Conservation (phyloP, 1,284 basidiomycete genomes). For the Dichomitus squalens region DNA sequence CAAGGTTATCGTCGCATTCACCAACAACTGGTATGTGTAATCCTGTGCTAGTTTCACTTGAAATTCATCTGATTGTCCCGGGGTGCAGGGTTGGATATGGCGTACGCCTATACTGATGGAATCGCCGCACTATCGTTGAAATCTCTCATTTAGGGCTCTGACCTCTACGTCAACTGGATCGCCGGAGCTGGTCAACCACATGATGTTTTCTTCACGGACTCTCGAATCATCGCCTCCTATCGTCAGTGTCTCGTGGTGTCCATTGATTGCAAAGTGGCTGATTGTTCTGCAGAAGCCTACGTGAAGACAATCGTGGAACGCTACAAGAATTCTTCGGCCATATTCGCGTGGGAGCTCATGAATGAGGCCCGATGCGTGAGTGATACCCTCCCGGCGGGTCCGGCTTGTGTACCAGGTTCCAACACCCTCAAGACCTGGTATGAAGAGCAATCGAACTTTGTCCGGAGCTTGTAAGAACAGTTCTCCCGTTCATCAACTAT, state of each 20-base stretch:
- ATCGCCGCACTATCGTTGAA: neutral
- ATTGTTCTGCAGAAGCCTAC: conserved; percentile 46
- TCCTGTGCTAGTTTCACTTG: neutral
- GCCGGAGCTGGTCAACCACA: conserved; percentile 45
- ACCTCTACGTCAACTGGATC: conserved; percentile 58
- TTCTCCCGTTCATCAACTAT: too few species aligned
- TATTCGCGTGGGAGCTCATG: conserved; percentile 63
- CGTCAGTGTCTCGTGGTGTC: conserved; percentile 36
- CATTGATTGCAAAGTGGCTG: neutral
- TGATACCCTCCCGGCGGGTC: conserved; percentile 43
- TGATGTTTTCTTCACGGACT: conserved; percentile 56
- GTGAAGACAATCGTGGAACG: conserved; percentile 54
- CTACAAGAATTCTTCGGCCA: conserved; percentile 53
- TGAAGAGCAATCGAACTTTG: conserved; percentile 49
- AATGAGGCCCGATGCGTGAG: conserved; percentile 60
- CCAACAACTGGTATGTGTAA: conserved; percentile 63
- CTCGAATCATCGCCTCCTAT: conserved; percentile 49
- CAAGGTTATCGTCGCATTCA: conserved; percentile 63
- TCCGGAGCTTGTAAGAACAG: conserved; percentile 50
- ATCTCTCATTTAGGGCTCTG: conserved; percentile 35
- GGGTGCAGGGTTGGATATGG: conserved; percentile 39
- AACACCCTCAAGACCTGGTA: conserved; percentile 54
- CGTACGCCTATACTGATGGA: conserved; percentile 19
- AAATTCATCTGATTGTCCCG: neutral
- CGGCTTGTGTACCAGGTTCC: conserved; percentile 49